phyloP scores from a whole-genome alignment of 257 asterid species.

The Oldenlandia corymbosa region DNA sequence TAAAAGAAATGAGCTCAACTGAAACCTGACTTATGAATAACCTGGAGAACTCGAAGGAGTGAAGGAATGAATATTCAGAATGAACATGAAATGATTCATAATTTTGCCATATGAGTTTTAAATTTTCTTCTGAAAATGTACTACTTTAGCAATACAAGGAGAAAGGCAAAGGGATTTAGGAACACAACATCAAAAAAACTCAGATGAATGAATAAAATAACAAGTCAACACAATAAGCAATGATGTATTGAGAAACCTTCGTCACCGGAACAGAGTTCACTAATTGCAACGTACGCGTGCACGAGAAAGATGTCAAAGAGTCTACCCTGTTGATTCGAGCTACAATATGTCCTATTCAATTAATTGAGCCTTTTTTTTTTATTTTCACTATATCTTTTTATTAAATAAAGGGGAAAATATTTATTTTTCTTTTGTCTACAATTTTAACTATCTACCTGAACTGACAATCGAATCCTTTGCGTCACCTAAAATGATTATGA shows the following conservation, averaged over 20 bases:
- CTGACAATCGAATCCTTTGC: no score
- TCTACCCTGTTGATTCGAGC: no score
- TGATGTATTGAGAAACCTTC: background rate
- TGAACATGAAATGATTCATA: background rate
- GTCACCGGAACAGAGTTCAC: no score
- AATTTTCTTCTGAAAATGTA: background rate
- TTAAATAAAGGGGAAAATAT: no score
- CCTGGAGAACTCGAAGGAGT: background rate
- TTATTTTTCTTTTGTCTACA: no score
- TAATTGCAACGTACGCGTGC: no score
- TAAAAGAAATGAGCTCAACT: background rate
- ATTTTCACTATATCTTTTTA: no score
- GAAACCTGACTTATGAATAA: background rate
- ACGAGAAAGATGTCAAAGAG: no score
- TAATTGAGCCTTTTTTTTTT: no score
- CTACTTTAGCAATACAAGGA: background rate
- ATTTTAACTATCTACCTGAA: no score
- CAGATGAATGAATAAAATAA: conserved; percentile 27
- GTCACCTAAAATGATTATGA: no score
- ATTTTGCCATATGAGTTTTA: background rate
- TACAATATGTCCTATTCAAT: no score
- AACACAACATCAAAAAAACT: conserved; percentile 79
- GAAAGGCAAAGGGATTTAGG: background rate
- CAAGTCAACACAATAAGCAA: background rate
- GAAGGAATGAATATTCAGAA: background rate